Evolutionary conservation across 2,329 filamentous ascomycete species (phyloP), one percentile per base, ranked within the genome.

Genomic region (Amauroascus verrucosus): DNA sequence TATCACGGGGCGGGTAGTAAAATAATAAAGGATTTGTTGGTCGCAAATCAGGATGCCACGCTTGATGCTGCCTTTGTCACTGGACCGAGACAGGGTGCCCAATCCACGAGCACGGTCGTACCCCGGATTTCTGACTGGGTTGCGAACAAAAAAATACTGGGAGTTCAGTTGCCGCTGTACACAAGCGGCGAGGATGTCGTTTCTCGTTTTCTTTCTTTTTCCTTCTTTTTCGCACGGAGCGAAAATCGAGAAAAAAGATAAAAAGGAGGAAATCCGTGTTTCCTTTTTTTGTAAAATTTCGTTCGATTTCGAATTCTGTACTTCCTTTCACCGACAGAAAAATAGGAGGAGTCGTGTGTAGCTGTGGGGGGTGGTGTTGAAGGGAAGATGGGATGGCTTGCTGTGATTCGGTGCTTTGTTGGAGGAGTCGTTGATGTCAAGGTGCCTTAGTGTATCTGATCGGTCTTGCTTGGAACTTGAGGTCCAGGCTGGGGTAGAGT

Each of bases 301-400:
- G 37, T 41, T 30, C 9, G 48, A 22, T 51, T 51, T 33, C 24
- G 38, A 50, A 41, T 50, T 14, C 28, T 18, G 35, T 35, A 16
- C 16, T n/a, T 44, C 48, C 48, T 33, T 51, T 51, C 48, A 51
- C 48, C 48, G 48, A 51, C 48, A 43, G 26, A 14, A 51, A 30
- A 4, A 30, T 4, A 30, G n/a, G 20, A 41, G 16, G 28, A 48
- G 20, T 35, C 5, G 3, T 40, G 14, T 4, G 20, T 20, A 48
- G 18, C 18, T 13, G 6, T 40, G 18, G 2, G 13, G 9, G 16
- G 38, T 51, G 37, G 37, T 24, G 38, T n/a, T 37, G 20, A 8
- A 20, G 18, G 37, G 9, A n/a, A 43, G 18, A 41, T 22, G 30
- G 24, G 22, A 35, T 50, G 48, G 11, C 13, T 16, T n/a, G 47